Evolutionary conservation across 164 flowering plant genomes (phyloP).

Genomic region (Akebia trifoliata): DNA sequence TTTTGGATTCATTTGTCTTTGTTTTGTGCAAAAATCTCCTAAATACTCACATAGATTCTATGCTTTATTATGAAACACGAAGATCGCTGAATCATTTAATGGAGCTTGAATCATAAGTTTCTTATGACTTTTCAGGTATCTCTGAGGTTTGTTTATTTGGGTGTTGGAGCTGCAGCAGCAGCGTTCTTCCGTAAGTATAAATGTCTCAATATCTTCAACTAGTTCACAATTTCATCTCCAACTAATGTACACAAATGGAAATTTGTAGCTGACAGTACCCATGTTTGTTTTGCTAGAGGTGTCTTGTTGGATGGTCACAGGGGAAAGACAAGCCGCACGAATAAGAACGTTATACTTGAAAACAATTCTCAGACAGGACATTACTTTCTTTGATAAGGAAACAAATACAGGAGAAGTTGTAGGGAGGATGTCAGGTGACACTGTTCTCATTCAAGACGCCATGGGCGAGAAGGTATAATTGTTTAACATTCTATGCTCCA

Average conservation of each 20-base stretch:
- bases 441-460: slow-evolving; percentile 51
- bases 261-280: slow-evolving; percentile 7
- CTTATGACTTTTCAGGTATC: slow-evolving; percentile 43
- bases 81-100: too few species aligned
- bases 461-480: slow-evolving; percentile 57
- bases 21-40: too few species aligned
- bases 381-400: slow-evolving; percentile 41
- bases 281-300: slow-evolving; percentile 29
- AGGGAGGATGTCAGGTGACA: slow-evolving; percentile 46
- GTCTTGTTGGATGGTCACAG: slow-evolving; percentile 39
- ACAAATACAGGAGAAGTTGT: slow-evolving; percentile 43
- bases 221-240: neutral
- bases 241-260: neutral
- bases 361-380: slow-evolving; percentile 44
- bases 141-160: slow-evolving; percentile 40
- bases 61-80: too few species aligned
- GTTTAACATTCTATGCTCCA: neutral
- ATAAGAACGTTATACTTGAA: slow-evolving; percentile 36
- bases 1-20: too few species aligned
- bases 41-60: too few species aligned
- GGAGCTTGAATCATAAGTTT: too few species aligned
- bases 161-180: slow-evolving; percentile 33
- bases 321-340: slow-evolving; percentile 17
- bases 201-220: neutral
- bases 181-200: slow-evolving; percentile 45